These are phyloP conservation scores for Torulaspora pretoriensis DNA, from an alignment of 1,139 yeast species.

Conservation along the genomic window DNA sequence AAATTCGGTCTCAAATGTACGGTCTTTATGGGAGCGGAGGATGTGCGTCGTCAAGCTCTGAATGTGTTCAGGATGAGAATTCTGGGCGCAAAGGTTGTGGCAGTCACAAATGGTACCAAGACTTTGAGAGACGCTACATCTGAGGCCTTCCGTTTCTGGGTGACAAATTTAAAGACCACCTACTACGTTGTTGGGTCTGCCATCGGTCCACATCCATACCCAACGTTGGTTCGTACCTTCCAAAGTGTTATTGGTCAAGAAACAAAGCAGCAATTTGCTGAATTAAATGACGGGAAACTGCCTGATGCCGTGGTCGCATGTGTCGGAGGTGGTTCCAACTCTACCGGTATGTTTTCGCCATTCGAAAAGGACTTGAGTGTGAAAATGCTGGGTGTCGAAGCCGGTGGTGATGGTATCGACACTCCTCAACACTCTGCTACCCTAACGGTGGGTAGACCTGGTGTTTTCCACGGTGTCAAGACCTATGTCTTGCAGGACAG, in stretches of 20 bases:
- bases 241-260: slow-evolving; percentile 96
- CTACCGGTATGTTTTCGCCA: slow-evolving; percentile 93
- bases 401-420: slow-evolving; percentile 96
- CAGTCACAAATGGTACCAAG: slow-evolving; percentile 91
- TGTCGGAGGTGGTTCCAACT: slow-evolving; percentile 98
- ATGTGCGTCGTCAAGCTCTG: slow-evolving; percentile 95
- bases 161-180: slow-evolving; percentile 74
- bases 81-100: slow-evolving; percentile 89
- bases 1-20: slow-evolving; percentile 93
- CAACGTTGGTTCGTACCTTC: slow-evolving; percentile 95
- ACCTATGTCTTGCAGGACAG: slow-evolving; percentile 84
- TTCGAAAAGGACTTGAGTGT: slow-evolving; percentile 79
- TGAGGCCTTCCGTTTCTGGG: slow-evolving; percentile 97
- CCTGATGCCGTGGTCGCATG: slow-evolving; percentile 97
- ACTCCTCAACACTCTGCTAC: slow-evolving; percentile 90
- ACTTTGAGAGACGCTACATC: slow-evolving; percentile 97
- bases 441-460: slow-evolving; percentile 85
- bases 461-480: slow-evolving; percentile 97
- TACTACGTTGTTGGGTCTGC: slow-evolving; percentile 98
- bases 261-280: slow-evolving; percentile 84
- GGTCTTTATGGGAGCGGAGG: slow-evolving; percentile 99
- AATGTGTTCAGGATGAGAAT: slow-evolving; percentile 97
- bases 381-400: slow-evolving; percentile 88
- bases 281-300: slow-evolving; percentile 69
- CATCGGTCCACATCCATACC: slow-evolving; percentile 99